phyloP scores from a whole-genome alignment of 2,329 filamentous ascomycete species.

The Fusarium sp. region DNA sequence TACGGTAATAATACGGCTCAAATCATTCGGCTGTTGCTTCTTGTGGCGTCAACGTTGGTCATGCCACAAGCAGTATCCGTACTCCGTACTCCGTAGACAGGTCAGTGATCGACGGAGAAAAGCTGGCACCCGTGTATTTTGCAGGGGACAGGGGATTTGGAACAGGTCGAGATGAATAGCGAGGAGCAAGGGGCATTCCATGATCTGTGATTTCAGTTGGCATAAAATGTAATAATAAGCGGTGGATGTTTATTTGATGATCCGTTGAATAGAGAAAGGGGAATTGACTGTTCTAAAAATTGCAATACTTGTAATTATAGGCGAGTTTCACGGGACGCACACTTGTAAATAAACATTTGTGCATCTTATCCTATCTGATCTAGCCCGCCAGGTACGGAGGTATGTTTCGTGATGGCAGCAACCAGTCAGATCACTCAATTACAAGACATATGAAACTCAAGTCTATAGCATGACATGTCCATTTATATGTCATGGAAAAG shows the following conservation, averaged over 20 bases:
- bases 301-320: background rate
- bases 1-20: background rate
- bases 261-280: slow-evolving; percentile 11
- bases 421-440: slow-evolving; percentile 28
- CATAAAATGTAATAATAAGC: slow-evolving; percentile 39
- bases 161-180: slow-evolving; percentile 16
- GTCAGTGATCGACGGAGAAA: slow-evolving; percentile 5
- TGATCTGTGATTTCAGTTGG: slow-evolving; percentile 17
- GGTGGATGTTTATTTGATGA: slow-evolving; percentile 16
- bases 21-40: background rate
- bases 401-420: slow-evolving; percentile 15
- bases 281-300: background rate
- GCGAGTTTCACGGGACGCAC: background rate
- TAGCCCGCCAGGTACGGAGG: slow-evolving; percentile 4
- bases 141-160: slow-evolving; percentile 19
- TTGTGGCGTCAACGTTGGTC: slow-evolving; percentile 3
- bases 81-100: background rate
- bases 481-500: background rate
- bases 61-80: slow-evolving; percentile 4
- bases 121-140: background rate
- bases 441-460: slow-evolving; percentile 6
- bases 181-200: slow-evolving; percentile 13
- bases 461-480: slow-evolving; percentile 10
- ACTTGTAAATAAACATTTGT: slow-evolving; percentile 1
- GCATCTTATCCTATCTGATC: slow-evolving; percentile 23